Conservation (phyloP, 768 basidiomycete species). For the Leccinum uliginosum region DNA sequence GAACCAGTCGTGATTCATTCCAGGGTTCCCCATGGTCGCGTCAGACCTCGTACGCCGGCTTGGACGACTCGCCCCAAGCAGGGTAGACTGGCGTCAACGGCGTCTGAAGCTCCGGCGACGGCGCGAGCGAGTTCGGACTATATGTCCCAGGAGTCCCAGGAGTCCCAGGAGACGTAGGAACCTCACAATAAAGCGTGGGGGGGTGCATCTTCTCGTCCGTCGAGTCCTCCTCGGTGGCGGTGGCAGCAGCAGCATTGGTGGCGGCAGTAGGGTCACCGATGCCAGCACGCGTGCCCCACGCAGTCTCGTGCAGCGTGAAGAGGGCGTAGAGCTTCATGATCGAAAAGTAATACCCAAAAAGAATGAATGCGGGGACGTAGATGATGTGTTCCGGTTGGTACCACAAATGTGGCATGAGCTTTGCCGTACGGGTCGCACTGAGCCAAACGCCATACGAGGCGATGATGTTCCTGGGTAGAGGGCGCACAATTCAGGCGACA, state of each 20-base stretch:
- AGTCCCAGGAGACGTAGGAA: not conserved
- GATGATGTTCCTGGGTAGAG: constrained; percentile 56
- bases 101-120: not conserved
- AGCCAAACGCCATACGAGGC: constrained; percentile 68
- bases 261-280: constrained; percentile 81
- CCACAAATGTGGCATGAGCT: constrained; percentile 81
- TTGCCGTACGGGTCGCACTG: constrained; percentile 65
- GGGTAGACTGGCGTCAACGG: not conserved
- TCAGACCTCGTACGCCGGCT: not conserved
- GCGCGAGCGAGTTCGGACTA: not conserved
- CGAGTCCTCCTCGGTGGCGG: not conserved
- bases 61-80: not conserved
- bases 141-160: not conserved
- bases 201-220: constrained; percentile 24
- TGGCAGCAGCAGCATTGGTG: constrained; percentile 51
- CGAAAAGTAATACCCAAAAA: constrained; percentile 92
- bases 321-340: constrained; percentile 93
- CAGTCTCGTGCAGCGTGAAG: constrained; percentile 90
- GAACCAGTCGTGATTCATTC: not conserved
- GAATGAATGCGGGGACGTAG: constrained; percentile 80
- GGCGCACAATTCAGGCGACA: not conserved
- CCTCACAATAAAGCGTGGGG: constrained; percentile 8
- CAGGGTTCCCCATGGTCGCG: not conserved
- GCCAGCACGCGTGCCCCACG: constrained; percentile 94
- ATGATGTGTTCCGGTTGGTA: constrained; percentile 69